Conservation (phyloP, 352 stramenopile genomes). For the Globisporangium camurandrum region DNA sequence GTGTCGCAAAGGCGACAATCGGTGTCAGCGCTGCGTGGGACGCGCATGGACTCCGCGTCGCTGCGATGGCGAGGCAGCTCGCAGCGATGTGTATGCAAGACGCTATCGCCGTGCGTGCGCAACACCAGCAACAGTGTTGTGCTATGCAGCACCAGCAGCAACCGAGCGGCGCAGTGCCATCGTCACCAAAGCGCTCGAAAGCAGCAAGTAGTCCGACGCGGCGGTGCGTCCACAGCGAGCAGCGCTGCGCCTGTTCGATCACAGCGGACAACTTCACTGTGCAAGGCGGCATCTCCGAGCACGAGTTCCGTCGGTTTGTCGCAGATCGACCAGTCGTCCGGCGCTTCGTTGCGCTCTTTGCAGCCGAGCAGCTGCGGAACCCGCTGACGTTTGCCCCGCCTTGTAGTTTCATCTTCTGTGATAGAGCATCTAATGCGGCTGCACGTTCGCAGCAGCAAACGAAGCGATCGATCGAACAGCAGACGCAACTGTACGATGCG, state of each 20-base stretch:
- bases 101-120: background rate
- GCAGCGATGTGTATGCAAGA: conserved; percentile 15
- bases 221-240: too few species aligned
- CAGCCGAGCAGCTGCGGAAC: conserved; percentile 52
- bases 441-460: conserved; percentile 10
- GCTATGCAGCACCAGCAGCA: background rate
- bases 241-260: background rate
- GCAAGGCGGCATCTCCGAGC: conserved; percentile 10
- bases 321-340: conserved; percentile 20
- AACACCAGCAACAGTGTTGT: background rate
- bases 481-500: conserved; percentile 35
- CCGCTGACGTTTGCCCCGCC: conserved; percentile 37
- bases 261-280: background rate
- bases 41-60: conserved; percentile 14
- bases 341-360: conserved; percentile 52
- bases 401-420: too few species aligned
- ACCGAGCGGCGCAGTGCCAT: background rate
- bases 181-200: conserved; percentile 1
- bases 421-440: conserved; percentile 11
- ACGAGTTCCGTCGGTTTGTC: conserved; percentile 30
- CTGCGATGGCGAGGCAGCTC: conserved; percentile 14
- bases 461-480: conserved; percentile 8
- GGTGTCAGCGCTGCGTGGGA: conserved; percentile 37
- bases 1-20: conserved; percentile 38
- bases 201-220: background rate